Percentiles rank a stretch among this genome's conserved stretches.
Conservation (phyloP, 139 green algal genomes). For the Limnomonas spitsbergensis region DNA sequence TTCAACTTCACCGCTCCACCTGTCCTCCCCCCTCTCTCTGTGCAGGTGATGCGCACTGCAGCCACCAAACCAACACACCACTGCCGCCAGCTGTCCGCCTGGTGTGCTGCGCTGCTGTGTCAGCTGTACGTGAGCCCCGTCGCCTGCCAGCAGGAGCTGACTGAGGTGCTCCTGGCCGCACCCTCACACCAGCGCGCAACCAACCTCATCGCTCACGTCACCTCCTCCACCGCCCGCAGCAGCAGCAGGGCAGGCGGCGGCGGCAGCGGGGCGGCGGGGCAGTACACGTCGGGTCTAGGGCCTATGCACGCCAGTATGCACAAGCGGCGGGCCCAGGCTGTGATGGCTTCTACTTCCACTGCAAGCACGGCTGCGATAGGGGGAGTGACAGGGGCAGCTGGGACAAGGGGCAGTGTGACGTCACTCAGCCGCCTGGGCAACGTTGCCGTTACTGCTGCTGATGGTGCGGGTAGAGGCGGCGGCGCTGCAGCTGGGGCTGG, state of each 20-base stretch:
- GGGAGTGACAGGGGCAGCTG: neutral
- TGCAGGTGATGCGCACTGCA: neutral
- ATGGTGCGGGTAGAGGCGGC: neutral
- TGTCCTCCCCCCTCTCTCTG: neutral
- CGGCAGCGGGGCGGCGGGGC: neutral
- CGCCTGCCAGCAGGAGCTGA: neutral
- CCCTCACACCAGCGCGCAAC: too few relatives aligned
- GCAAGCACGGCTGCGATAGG: neutral
- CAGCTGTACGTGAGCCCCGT: neutral
- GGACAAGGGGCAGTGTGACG: neutral
- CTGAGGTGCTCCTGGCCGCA: neutral
- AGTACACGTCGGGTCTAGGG: too few relatives aligned
- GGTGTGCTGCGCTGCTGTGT: neutral
- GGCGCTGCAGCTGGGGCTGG: too few relatives aligned
- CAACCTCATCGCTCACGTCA: neutral
- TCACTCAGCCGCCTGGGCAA: neutral
- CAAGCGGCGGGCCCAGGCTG: neutral
- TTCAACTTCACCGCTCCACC: neutral
- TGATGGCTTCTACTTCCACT: neutral
- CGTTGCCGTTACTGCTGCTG: neutral
- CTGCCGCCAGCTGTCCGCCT: neutral
- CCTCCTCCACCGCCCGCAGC: neutral
- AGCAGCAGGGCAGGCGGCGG: neutral
- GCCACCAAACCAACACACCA: neutral
- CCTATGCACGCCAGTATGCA: neutral